Evolutionary conservation across 768 basidiomycete species (phyloP).

Genomic region (Auricularia sp.): DNA sequence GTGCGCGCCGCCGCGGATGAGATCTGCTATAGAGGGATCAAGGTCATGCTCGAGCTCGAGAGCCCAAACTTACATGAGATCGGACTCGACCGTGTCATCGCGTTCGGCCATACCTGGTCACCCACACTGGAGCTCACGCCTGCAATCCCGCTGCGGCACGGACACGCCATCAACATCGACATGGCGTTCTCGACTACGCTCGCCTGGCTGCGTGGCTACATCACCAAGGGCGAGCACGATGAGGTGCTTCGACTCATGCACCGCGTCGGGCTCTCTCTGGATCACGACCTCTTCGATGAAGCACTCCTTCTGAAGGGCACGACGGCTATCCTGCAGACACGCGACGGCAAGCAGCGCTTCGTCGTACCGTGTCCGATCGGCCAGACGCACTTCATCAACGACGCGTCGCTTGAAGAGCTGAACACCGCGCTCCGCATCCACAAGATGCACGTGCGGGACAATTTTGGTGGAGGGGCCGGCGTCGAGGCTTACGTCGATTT

Average conservation of each 20-base stretch:
- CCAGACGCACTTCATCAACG: constrained; percentile 26
- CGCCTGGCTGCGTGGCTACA: constrained; percentile 22
- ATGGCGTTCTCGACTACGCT: constrained; percentile 28
- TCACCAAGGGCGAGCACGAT: constrained; percentile 23
- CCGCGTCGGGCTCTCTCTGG: constrained; percentile 23
- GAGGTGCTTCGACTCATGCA: constrained; percentile 22
- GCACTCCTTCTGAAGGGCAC: constrained; percentile 22
- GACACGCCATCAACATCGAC: constrained; percentile 21
- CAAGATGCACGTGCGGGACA: constrained; percentile 21
- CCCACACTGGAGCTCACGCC: constrained; percentile 24
- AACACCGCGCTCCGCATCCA: constrained; percentile 19
- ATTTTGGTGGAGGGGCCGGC: constrained; percentile 20
- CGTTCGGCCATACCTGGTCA: constrained; percentile 25
- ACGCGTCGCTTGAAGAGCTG: constrained; percentile 23
- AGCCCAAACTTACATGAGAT: constrained; percentile 28
- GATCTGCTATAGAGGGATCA: constrained; percentile 25
- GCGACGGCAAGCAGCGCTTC: constrained; percentile 25
- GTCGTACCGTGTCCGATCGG: constrained; percentile 25
- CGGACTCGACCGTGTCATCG: constrained; percentile 26
- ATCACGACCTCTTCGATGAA: constrained; percentile 23
- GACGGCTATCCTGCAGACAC: constrained; percentile 21
- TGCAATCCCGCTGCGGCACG: constrained; percentile 23
- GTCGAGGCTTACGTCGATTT: constrained; percentile 27
- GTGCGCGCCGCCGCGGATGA: constrained; percentile 17
- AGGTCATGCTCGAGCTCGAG: constrained; percentile 28